phyloP scores from a whole-genome alignment of 768 basidiomycete genomes.

The Cantharellus anzutake region DNA sequence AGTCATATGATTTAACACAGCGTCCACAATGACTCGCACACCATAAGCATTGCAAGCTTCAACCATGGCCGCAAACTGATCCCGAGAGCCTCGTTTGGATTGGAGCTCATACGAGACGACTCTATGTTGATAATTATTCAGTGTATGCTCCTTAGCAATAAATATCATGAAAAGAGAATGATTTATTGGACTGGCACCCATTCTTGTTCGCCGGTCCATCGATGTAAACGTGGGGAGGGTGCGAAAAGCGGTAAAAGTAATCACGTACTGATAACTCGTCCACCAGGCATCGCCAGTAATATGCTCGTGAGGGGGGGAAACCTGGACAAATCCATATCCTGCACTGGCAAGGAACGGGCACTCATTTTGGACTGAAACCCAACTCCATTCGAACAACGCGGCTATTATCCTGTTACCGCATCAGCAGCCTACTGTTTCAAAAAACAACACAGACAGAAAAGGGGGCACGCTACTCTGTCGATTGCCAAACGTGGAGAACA shows the following conservation, averaged over 20 bases:
- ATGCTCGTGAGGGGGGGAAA: conserved; percentile 39
- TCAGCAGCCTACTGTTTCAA: too few species aligned
- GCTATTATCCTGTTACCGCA: conserved; percentile 20
- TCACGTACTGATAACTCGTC: conserved; percentile 39
- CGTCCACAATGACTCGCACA: conserved; percentile 36
- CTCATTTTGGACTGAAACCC: conserved; percentile 38
- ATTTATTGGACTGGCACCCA: too few species aligned
- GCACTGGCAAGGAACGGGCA: conserved; percentile 18
- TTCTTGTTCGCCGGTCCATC: too few species aligned
- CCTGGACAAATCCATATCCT: conserved; percentile 46
- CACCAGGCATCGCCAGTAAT: conserved; percentile 38
- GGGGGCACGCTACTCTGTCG: too few species aligned
- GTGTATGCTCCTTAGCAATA: too few species aligned
- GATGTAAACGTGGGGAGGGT: too few species aligned
- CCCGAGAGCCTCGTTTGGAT: conserved; percentile 42
- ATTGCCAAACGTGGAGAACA: too few species aligned
- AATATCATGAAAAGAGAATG: too few species aligned
- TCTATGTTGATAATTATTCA: too few species aligned
- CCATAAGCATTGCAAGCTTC: conserved; percentile 34
- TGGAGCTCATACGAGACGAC: conserved; percentile 43
- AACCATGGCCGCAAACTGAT: conserved; percentile 32
- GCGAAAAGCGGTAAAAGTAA: too few species aligned
- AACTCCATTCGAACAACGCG: conserved; percentile 55
- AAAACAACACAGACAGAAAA: too few species aligned
- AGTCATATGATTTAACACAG: conserved; percentile 48